Percentiles rank a stretch among this genome's conserved stretches.
phyloP scores from a whole-genome alignment of 345 rosid genomes.

The Mangifera indica region DNA sequence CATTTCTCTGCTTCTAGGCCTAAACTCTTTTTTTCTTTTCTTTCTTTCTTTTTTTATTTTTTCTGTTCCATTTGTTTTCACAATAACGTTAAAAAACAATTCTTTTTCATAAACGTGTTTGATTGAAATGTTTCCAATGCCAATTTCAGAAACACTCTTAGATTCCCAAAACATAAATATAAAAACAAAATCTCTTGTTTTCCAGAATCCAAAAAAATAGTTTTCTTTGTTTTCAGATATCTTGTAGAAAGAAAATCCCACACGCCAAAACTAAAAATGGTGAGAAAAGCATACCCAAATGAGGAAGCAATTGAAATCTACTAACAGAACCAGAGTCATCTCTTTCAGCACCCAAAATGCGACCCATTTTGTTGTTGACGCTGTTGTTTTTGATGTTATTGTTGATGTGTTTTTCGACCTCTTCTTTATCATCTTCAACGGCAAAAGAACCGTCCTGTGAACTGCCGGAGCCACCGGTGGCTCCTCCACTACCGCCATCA shows the following conservation, averaged over 20 bases:
- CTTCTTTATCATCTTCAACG: conserved; percentile 26
- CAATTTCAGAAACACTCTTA: neutral
- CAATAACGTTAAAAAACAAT: no score
- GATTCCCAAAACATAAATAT: no score
- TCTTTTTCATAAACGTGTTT: no score
- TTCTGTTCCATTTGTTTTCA: no score
- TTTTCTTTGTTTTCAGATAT: no score
- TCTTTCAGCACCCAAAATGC: conserved; percentile 46
- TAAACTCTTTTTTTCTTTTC: neutral
- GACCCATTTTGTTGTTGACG: conserved; percentile 18
- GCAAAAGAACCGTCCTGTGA: conserved; percentile 25
- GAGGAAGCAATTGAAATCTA: conserved; percentile 61
- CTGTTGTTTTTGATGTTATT: neutral
- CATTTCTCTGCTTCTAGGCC: neutral
- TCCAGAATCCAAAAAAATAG: no score
- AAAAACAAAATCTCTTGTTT: neutral
- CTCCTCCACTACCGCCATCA: conserved; percentile 18
- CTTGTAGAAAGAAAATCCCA: neutral
- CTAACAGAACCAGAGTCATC: conserved; percentile 65
- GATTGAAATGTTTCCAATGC: neutral
- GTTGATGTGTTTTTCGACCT: neutral
- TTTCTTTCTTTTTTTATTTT: no score
- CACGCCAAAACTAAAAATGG: neutral
- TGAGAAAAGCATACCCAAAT: conserved; percentile 31
- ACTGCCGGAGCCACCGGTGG: conserved; percentile 6